Evolutionary conservation across 2,329 filamentous ascomycete species (phyloP).

Genomic region (Trichoderma citrinoviride): DNA sequence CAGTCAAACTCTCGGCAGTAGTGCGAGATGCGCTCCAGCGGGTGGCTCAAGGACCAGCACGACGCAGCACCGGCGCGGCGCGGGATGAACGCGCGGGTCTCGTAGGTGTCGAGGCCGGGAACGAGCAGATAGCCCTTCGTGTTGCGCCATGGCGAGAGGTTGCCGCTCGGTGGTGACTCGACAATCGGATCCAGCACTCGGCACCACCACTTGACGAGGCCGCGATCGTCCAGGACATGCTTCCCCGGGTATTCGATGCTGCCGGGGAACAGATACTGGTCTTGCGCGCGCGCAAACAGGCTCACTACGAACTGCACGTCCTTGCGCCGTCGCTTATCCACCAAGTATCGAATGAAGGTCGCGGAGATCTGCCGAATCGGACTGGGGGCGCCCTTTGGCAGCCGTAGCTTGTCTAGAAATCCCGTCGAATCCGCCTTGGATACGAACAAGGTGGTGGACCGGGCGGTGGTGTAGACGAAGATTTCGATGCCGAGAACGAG

Average conservation of each 20-base stretch:
- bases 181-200: slow-evolving; percentile 77
- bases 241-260: slow-evolving; percentile 82
- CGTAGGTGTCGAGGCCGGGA: slow-evolving; percentile 79
- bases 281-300: slow-evolving; percentile 86
- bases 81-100: slow-evolving; percentile 78
- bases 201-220: slow-evolving; percentile 95
- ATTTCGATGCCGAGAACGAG: slow-evolving; percentile 83
- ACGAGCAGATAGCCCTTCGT: slow-evolving; percentile 81
- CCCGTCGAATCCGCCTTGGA: slow-evolving; percentile 97
- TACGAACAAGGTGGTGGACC: slow-evolving; percentile 84
- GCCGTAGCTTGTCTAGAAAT: slow-evolving; percentile 66
- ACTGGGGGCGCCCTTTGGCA: slow-evolving; percentile 63
- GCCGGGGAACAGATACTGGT: slow-evolving; percentile 91
- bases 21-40: slow-evolving; percentile 64
- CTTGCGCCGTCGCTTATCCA: slow-evolving; percentile 62
- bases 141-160: slow-evolving; percentile 39
- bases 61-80: slow-evolving; percentile 42
- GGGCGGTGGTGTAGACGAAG: slow-evolving; percentile 77
- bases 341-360: slow-evolving; percentile 72
- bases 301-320: slow-evolving; percentile 73
- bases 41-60: slow-evolving; percentile 68
- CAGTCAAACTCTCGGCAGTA: slow-evolving; percentile 56
- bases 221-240: slow-evolving; percentile 87
- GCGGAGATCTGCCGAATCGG: slow-evolving; percentile 72
- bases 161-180: slow-evolving; percentile 40